Conservation (phyloP, 1,284 basidiomycete species). For the Marasmius tenuissimus region DNA sequence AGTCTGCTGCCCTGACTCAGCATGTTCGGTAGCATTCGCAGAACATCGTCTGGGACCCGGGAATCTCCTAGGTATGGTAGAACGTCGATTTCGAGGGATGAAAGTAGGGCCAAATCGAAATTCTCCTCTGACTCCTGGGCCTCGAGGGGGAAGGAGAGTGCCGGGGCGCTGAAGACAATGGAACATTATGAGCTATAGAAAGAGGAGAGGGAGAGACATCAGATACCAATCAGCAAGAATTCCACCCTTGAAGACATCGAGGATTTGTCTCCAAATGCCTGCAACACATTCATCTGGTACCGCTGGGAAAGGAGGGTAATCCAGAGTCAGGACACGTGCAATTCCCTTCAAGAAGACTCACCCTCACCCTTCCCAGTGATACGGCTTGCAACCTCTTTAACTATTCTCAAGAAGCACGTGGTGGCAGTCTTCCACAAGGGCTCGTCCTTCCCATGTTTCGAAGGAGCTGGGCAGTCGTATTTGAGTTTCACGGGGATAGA, state of each 20-base stretch:
- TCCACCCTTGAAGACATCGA: conserved; percentile 81
- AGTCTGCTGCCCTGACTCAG: conserved; percentile 78
- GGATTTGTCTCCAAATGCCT: conserved; percentile 83
- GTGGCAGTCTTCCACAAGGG: conserved; percentile 93
- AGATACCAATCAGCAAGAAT: conserved; percentile 82
- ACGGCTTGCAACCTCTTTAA: conserved; percentile 60
- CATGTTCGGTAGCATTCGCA: conserved; percentile 69
- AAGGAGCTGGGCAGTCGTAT: conserved; percentile 89
- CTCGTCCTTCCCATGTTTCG: conserved; percentile 80
- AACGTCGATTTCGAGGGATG: conserved; percentile 77
- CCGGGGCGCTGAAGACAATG: conserved; percentile 42
- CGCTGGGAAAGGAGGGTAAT: conserved; percentile 31
- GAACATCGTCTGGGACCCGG: conserved; percentile 73
- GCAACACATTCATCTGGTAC: conserved; percentile 65
- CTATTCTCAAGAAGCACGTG: conserved; percentile 64
- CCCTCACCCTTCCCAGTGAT: conserved; percentile 46
- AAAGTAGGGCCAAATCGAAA: conserved; percentile 84
- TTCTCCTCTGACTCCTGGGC: conserved; percentile 81
- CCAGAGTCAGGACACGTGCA: not conserved
- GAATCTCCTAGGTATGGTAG: conserved; percentile 72
- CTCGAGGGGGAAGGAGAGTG: conserved; percentile 57
- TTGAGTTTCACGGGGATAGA: conserved; percentile 91
- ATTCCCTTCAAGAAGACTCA: conserved; percentile 24
- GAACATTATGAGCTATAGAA: not conserved
- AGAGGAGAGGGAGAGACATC: conserved; percentile 20